These are phyloP conservation scores for Polyporus arcularius DNA, from an alignment of 768 basidiomycete species.

Conservation along the genomic window DNA sequence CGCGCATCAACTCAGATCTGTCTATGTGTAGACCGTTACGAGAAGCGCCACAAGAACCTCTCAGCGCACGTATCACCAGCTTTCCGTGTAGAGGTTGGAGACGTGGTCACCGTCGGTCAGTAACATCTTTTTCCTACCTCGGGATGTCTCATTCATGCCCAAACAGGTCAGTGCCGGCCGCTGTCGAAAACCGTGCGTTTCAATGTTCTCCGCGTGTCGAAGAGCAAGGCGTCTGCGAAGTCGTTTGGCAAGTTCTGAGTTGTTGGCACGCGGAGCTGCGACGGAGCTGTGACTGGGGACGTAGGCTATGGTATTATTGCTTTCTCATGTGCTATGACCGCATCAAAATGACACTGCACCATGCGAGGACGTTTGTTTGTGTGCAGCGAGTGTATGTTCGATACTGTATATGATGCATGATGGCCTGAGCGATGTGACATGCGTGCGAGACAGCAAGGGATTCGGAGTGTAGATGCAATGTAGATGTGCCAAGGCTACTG, in stretches of 20 bases:
- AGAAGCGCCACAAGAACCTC: conserved; percentile 98
- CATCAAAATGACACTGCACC: conserved; percentile 33
- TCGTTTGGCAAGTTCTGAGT: conserved; percentile 90
- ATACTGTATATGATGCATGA: conserved; percentile 10
- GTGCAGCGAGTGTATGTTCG: conserved; percentile 11
- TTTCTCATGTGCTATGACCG: conserved; percentile 33
- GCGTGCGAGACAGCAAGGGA: neutral
- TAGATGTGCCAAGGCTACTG: neutral
- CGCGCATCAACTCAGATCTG: neutral
- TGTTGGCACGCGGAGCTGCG: conserved; percentile 23
- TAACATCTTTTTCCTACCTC: conserved; percentile 22
- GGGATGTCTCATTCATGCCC: conserved; percentile 4
- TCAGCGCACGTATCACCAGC: conserved; percentile 97
- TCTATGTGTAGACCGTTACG: conserved; percentile 81
- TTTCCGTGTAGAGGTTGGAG: conserved; percentile 96
- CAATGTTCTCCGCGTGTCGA: conserved; percentile 95
- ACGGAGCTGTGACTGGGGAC: conserved; percentile 14
- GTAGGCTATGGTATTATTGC: conserved; percentile 32
- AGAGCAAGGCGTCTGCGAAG: conserved; percentile 90
- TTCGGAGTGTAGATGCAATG: neutral
- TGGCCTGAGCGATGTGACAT: neutral
- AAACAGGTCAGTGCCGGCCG: conserved; percentile 93
- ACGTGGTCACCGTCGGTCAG: conserved; percentile 92
- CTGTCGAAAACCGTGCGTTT: conserved; percentile 99
- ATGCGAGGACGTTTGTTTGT: conserved; percentile 17